Conservation (phyloP, 345 rosid genomes). For the Abelmoschus esculentus region DNA sequence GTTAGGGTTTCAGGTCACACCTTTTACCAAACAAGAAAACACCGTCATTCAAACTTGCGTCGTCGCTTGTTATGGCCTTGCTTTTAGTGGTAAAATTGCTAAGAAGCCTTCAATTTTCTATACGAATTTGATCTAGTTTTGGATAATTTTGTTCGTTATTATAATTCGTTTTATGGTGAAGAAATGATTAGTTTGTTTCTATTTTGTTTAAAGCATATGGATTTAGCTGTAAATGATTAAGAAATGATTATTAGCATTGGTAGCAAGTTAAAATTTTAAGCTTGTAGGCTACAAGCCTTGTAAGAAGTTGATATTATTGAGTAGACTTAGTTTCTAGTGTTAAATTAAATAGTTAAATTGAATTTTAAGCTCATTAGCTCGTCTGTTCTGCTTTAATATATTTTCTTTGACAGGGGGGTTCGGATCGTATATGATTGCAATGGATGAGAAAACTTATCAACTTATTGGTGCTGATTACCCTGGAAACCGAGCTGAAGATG, state of each 20-base stretch:
- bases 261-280: not conserved
- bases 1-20: constrained; percentile 51
- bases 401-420: constrained; percentile 54
- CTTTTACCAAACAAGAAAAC: constrained; percentile 88
- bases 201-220: not conserved
- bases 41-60: constrained; percentile 92
- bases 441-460: constrained; percentile 77
- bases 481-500: constrained; percentile 63
- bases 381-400: not conserved
- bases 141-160: not conserved
- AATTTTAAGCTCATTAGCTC: not conserved
- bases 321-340: not conserved
- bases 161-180: not conserved
- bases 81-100: constrained; percentile 50
- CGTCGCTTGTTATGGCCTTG: constrained; percentile 95
- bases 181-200: not conserved
- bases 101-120: not conserved
- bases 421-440: constrained; percentile 78
- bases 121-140: not conserved
- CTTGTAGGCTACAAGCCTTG: not conserved
- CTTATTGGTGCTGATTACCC: constrained; percentile 84
- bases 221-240: not conserved
- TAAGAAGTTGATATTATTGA: not conserved
- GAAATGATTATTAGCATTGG: not conserved
- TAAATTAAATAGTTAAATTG: not conserved